Percentiles rank a stretch among this genome's conserved stretches.
phyloP scores from a whole-genome alignment of 352 stramenopile genomes.

The Globisporangium orthogonon region DNA sequence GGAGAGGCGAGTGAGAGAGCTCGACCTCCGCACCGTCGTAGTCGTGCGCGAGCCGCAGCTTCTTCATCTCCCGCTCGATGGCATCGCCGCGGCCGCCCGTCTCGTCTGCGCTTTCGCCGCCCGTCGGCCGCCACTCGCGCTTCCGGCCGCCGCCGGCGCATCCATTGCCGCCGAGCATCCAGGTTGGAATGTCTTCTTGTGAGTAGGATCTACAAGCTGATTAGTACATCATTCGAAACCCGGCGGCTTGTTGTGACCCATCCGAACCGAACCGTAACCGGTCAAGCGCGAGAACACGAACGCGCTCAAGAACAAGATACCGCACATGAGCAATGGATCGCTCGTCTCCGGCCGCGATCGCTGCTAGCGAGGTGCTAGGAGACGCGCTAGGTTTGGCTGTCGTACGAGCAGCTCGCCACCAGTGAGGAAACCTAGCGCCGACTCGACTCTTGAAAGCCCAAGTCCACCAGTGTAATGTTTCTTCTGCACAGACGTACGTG shows the following conservation, averaged over 20 bases:
- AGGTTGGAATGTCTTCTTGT: no score
- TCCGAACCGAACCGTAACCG: no score
- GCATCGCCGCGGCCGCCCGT: conserved; percentile 19
- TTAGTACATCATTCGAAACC: no score
- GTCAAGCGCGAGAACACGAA: no score
- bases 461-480: neutral
- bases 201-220: no score
- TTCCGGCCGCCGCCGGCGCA: conserved; percentile 18
- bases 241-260: no score
- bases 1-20: neutral
- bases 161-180: conserved; percentile 16
- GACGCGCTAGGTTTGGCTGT: conserved; percentile 5
- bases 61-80: conserved; percentile 73
- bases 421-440: neutral
- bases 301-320: no score
- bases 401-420: neutral
- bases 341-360: conserved; percentile 18
- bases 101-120: neutral
- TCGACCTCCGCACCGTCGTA: conserved; percentile 23
- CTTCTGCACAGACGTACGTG: neutral
- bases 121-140: conserved; percentile 26
- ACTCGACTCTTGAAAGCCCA: neutral
- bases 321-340: neutral
- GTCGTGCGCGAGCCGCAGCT: conserved; percentile 61
- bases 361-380: conserved; percentile 34